Conservation (phyloP, 495 filamentous ascomycete species). For the Neurospora tetraspora region DNA sequence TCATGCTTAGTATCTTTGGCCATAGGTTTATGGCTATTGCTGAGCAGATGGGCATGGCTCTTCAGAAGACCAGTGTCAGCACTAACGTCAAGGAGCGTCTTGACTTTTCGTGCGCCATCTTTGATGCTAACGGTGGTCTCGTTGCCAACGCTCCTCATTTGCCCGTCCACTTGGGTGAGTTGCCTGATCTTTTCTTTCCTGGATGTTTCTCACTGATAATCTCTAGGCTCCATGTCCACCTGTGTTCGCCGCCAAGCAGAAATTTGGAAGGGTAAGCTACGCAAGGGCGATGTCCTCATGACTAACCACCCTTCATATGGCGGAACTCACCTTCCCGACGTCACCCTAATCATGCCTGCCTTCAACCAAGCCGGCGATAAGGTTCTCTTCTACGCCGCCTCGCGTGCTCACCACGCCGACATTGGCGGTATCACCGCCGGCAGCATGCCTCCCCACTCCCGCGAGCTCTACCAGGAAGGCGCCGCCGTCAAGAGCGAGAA, state of each 20-base stretch:
- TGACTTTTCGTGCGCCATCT: slow-evolving; percentile 94
- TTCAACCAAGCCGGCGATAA: slow-evolving; percentile 66
- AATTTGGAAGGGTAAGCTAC: slow-evolving; percentile 84
- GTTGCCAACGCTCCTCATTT: slow-evolving; percentile 95
- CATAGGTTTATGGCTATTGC: slow-evolving; percentile 99
- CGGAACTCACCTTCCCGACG: slow-evolving; percentile 73
- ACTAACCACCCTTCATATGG: slow-evolving; percentile 94
- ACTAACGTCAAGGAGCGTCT: slow-evolving; percentile 97
- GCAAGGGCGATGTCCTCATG: slow-evolving; percentile 86
- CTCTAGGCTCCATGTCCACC: slow-evolving; percentile 64
- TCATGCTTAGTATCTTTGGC: slow-evolving; percentile 90
- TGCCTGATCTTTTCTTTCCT: not conserved
- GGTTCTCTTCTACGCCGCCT: slow-evolving; percentile 95
- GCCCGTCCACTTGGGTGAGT: slow-evolving; percentile 71
- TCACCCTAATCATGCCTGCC: slow-evolving; percentile 89
- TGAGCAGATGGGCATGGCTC: slow-evolving; percentile 91
- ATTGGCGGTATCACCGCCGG: slow-evolving; percentile 94
- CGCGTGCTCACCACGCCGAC: slow-evolving; percentile 90
- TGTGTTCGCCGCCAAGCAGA: slow-evolving; percentile 87
- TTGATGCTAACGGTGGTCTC: slow-evolving; percentile 79
- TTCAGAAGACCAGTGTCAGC: slow-evolving; percentile 95
- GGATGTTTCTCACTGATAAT: too few species aligned
- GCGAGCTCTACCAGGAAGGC: slow-evolving; percentile 89
- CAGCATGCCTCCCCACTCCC: slow-evolving; percentile 92
- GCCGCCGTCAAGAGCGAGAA: slow-evolving; percentile 91